These are phyloP conservation scores for Rickenella mellea DNA, from an alignment of 768 basidiomycete genomes.

Conservation along the genomic window DNA sequence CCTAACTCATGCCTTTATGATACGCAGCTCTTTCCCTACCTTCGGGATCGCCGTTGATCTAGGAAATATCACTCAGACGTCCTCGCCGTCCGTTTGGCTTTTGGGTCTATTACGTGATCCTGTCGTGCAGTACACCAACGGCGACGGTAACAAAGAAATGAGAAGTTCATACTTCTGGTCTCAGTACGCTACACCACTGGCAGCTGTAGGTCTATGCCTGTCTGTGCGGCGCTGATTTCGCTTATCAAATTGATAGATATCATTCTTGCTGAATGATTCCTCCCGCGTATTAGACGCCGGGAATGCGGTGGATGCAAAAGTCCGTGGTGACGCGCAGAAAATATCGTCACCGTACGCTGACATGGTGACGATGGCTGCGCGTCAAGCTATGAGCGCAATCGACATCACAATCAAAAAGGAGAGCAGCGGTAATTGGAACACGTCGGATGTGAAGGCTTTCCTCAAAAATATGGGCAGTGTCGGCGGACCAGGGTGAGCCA, in stretches of 20 bases:
- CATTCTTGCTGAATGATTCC: slow-evolving; percentile 2
- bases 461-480: slow-evolving; percentile 9
- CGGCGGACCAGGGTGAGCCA: not conserved
- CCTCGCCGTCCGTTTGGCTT: slow-evolving; percentile 6
- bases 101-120: slow-evolving; percentile 5
- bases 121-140: not conserved
- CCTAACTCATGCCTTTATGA: not conserved
- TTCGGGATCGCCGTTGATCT: slow-evolving; percentile 6
- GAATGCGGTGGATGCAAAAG: slow-evolving; percentile 7
- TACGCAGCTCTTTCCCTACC: not conserved
- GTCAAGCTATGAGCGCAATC: slow-evolving; percentile 9
- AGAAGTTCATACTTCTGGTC: slow-evolving; percentile 1
- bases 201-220: not conserved
- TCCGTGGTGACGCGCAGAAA: slow-evolving; percentile 6
- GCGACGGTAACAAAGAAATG: not conserved
- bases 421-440: slow-evolving; percentile 1
- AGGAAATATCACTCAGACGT: slow-evolving; percentile 1
- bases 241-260: not conserved
- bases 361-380: slow-evolving; percentile 7
- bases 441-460: slow-evolving; percentile 9
- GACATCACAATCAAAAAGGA: slow-evolving; percentile 8
- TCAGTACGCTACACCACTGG: not conserved
- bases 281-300: slow-evolving; percentile 5
- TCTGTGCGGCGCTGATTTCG: too few relatives aligned
- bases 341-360: slow-evolving; percentile 10